These are phyloP conservation scores for Cercospora berteroae DNA, from an alignment of 2,329 filamentous ascomycete species.

Conservation along the genomic window DNA sequence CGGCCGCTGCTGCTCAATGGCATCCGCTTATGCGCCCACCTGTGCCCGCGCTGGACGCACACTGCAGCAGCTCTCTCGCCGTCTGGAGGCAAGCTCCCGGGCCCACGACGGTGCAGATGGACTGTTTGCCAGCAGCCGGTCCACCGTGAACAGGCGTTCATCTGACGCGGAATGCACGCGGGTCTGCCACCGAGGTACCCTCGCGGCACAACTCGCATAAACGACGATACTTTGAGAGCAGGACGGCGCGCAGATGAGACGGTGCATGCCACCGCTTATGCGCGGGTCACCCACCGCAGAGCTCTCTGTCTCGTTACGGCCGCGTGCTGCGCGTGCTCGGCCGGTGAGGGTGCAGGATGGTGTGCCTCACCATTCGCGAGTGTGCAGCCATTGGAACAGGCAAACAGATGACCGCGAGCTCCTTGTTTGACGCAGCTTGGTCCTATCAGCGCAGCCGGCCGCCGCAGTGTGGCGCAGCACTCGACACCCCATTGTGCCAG, in stretches of 20 bases:
- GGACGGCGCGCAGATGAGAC: background rate
- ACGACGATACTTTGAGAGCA: slow-evolving; percentile 6
- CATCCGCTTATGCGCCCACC: background rate
- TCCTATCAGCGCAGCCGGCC: background rate
- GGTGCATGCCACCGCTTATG: slow-evolving; percentile 19
- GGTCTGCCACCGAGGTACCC: background rate
- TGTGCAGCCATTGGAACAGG: slow-evolving; percentile 17
- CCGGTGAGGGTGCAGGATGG: slow-evolving; percentile 10
- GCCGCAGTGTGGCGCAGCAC: slow-evolving; percentile 17
- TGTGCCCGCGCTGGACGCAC: background rate
- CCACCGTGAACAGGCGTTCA: background rate
- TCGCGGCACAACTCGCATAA: slow-evolving; percentile 1
- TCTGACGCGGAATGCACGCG: background rate
- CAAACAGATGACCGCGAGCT: slow-evolving; percentile 24
- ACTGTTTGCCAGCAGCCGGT: background rate
- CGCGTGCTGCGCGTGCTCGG: slow-evolving; percentile 8
- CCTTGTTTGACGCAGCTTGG: slow-evolving; percentile 8
- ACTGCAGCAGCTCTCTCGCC: background rate
- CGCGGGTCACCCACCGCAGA: slow-evolving; percentile 11
- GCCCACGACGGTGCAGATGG: background rate
- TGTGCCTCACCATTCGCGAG: slow-evolving; percentile 19
- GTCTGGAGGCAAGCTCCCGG: background rate
- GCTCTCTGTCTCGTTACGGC: slow-evolving; percentile 10
- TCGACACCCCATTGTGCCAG: slow-evolving; percentile 5
- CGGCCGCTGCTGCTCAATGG: slow-evolving; percentile 6